Evolutionary conservation across 805 yeast genomes (phyloP).

Genomic region (Wickerhamomyces alni): DNA sequence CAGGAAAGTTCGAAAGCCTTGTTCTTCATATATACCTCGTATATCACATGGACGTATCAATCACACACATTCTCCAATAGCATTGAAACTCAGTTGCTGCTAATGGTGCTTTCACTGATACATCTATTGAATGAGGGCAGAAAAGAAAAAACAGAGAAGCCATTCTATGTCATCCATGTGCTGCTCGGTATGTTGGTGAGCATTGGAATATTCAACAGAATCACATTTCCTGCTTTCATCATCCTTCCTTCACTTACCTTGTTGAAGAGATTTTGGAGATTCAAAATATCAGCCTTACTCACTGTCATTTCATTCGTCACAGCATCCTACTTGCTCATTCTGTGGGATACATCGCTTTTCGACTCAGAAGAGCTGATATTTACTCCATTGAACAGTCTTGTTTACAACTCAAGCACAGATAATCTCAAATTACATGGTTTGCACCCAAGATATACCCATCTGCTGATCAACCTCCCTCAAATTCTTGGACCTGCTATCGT

Average conservation of each 20-base stretch:
- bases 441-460: conserved; percentile 73
- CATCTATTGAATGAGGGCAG: conserved; percentile 23
- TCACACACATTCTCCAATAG: conserved; percentile 88
- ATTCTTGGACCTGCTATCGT: conserved; percentile 70
- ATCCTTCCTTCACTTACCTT: conserved; percentile 52
- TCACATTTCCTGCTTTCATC: conserved; percentile 76
- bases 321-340: conserved; percentile 33
- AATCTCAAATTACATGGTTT: conserved; percentile 78
- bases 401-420: conserved; percentile 53
- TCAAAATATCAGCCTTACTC: conserved; percentile 28
- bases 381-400: conserved; percentile 72
- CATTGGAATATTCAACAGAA: conserved; percentile 77
- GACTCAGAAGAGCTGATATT: conserved; percentile 29
- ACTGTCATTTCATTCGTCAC: conserved; percentile 30
- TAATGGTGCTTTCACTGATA: conserved; percentile 34
- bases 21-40: conserved; percentile 46
- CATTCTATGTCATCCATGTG: conserved; percentile 14
- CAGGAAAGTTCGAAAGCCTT: conserved; percentile 38
- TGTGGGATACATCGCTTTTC: conserved; percentile 50
- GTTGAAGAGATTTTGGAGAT: conserved; percentile 33
- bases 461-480: conserved; percentile 71
- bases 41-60: conserved; percentile 74
- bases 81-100: conserved; percentile 52
- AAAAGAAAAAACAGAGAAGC: conserved; percentile 5
- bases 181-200: conserved; percentile 46